Conservation (phyloP, 148 eudicot genomes). For the Salicornia ramosissima region DNA sequence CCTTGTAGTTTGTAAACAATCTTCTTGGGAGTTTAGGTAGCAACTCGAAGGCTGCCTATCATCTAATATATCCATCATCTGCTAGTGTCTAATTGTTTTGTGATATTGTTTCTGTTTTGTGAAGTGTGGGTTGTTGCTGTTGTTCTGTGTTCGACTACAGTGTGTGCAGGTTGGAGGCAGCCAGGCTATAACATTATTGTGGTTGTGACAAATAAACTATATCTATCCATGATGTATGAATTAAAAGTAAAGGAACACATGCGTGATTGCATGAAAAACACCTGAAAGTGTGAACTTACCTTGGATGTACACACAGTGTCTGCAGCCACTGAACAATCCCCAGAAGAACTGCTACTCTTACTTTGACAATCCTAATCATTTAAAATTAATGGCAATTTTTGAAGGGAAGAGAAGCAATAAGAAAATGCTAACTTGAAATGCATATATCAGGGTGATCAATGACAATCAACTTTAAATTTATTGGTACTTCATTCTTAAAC, state of each 20-base stretch:
- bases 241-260: neutral
- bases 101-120: no score
- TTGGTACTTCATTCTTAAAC: neutral
- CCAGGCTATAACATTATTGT: no score
- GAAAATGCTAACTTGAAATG: conserved; percentile 2
- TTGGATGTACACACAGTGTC: conserved; percentile 37
- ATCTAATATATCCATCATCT: no score
- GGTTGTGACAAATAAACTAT: no score
- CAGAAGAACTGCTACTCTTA: conserved; percentile 52
- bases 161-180: no score
- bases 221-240: no score
- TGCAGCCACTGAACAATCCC: conserved; percentile 54
- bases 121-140: no score
- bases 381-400: neutral
- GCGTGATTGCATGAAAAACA: neutral
- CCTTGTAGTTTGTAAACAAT: no score
- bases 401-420: neutral
- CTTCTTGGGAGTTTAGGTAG: no score
- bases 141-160: no score
- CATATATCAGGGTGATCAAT: neutral
- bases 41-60: no score
- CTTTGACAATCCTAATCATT: conserved; percentile 31
- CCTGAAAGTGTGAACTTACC: conserved; percentile 23
- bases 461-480: neutral
- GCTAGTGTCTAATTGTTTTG: no score